These are phyloP conservation scores for Chaetomiaceae sp. DNA, from an alignment of 2,329 filamentous ascomycete species.

Conservation along the genomic window DNA sequence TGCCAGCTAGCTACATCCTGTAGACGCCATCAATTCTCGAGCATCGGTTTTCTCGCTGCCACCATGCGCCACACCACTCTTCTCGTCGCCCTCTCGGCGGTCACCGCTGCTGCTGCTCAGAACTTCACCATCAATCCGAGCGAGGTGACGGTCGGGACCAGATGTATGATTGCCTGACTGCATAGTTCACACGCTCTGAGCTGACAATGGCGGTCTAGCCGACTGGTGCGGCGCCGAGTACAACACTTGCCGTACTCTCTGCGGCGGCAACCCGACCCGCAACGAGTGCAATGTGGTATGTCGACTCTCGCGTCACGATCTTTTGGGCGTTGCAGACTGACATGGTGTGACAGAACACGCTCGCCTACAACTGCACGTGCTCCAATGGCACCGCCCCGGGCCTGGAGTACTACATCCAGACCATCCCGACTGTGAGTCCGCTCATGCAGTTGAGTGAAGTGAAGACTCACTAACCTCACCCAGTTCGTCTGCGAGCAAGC, in stretches of 20 bases:
- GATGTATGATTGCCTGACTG: constrained; percentile 38
- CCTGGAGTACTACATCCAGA: constrained; percentile 51
- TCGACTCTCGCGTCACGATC: background rate
- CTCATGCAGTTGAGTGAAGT: background rate
- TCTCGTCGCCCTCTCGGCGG: constrained; percentile 42
- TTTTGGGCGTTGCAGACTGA: constrained; percentile 4
- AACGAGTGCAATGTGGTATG: constrained; percentile 48
- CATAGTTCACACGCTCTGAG: background rate
- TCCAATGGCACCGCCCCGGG: constrained; percentile 45
- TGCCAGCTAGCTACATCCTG: background rate
- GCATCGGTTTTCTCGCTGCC: constrained; percentile 16
- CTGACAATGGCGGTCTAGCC: constrained; percentile 33
- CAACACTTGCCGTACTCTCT: constrained; percentile 48
- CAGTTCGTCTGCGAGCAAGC: constrained; percentile 50
- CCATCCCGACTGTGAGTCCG: constrained; percentile 41
- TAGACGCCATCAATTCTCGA: constrained; percentile 3
- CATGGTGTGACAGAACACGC: constrained; percentile 33
- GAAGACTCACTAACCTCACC: constrained; percentile 16
- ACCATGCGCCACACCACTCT: constrained; percentile 41
- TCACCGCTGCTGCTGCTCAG: constrained; percentile 38
- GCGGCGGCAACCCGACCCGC: constrained; percentile 33
- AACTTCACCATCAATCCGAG: constrained; percentile 45
- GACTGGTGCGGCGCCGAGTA: constrained; percentile 49
- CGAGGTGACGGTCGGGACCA: constrained; percentile 31
- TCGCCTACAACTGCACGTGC: constrained; percentile 49